Percentiles rank a stretch among this genome's conserved stretches.
These are phyloP conservation scores for Begonia loranthoides DNA, from an alignment of 306 rosid genomes.

Conservation along the genomic window DNA sequence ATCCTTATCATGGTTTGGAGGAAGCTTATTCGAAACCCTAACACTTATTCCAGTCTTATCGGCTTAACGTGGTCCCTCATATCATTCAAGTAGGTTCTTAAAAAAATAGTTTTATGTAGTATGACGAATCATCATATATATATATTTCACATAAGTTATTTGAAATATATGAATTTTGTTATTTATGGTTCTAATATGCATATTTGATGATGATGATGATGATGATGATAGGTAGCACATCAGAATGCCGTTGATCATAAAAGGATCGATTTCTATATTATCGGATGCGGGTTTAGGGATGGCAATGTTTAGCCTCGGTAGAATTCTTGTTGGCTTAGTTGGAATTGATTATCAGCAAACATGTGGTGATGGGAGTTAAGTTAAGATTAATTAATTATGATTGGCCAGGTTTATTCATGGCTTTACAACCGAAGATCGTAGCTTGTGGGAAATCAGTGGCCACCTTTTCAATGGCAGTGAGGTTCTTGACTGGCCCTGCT, in stretches of 20 bases:
- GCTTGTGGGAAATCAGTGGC: constrained; percentile 90
- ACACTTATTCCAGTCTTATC: constrained; percentile 66
- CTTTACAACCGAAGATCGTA: constrained; percentile 75
- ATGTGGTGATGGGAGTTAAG: too few relatives aligned
- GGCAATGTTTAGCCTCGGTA: constrained; percentile 97
- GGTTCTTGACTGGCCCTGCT: constrained; percentile 86
- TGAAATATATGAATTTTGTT: background rate
- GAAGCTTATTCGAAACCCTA: constrained; percentile 85
- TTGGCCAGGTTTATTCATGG: constrained; percentile 81
- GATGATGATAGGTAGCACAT: constrained; percentile 44
- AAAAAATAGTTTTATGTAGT: background rate
- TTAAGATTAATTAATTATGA: too few relatives aligned
- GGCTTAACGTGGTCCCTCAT: constrained; percentile 77
- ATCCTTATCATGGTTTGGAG: constrained; percentile 90
- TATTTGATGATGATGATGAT: constrained; percentile 8
- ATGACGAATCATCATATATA: too few relatives aligned
- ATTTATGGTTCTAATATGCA: background rate
- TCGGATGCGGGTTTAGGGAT: constrained; percentile 90
- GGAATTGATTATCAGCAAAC: background rate
- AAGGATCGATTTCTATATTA: constrained; percentile 71
- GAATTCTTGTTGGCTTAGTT: background rate
- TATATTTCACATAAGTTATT: background rate
- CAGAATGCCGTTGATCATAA: constrained; percentile 68
- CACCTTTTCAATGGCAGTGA: constrained; percentile 81
- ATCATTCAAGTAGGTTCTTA: constrained; percentile 70